Evolutionary conservation across 2,329 filamentous ascomycete species (phyloP).

Genomic region (Erysiphe pulchra): DNA sequence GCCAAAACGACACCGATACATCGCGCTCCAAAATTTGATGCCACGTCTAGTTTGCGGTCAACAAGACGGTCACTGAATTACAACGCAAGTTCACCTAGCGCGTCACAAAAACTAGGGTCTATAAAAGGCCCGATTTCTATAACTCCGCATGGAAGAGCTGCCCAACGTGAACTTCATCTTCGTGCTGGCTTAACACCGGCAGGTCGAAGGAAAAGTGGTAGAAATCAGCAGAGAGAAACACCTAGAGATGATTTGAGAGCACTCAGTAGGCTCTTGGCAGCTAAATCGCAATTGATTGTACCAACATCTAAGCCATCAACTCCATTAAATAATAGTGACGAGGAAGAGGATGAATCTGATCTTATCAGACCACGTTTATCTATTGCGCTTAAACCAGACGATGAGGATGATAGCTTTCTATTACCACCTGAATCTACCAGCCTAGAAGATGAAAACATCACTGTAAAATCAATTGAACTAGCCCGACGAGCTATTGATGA

Average conservation of each 20-base stretch:
- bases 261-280: conserved; percentile 27
- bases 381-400: conserved; percentile 25
- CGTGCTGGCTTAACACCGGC: conserved; percentile 35
- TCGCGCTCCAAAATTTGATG: too few relatives aligned
- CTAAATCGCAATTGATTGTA: conserved; percentile 12
- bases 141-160: conserved; percentile 36
- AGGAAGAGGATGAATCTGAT: conserved; percentile 16
- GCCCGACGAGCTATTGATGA: conserved; percentile 26
- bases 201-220: conserved; percentile 28
- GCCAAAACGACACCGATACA: too few relatives aligned
- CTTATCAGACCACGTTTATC: conserved; percentile 28
- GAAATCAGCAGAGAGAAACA: conserved; percentile 25
- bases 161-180: conserved; percentile 29
- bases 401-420: conserved; percentile 20
- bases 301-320: conserved; percentile 8
- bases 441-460: conserved; percentile 32
- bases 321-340: conserved; percentile 4
- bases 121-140: conserved; percentile 7
- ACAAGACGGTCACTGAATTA: too few relatives aligned
- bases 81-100: conserved; percentile 4
- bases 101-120: conserved; percentile 6
- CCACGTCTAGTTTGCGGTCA: too few relatives aligned
- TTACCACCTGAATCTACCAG: conserved; percentile 26
- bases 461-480: conserved; percentile 31
- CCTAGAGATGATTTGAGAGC: conserved; percentile 26